phyloP scores from a whole-genome alignment of 257 asterid species.

The Penstemon newberryi region DNA sequence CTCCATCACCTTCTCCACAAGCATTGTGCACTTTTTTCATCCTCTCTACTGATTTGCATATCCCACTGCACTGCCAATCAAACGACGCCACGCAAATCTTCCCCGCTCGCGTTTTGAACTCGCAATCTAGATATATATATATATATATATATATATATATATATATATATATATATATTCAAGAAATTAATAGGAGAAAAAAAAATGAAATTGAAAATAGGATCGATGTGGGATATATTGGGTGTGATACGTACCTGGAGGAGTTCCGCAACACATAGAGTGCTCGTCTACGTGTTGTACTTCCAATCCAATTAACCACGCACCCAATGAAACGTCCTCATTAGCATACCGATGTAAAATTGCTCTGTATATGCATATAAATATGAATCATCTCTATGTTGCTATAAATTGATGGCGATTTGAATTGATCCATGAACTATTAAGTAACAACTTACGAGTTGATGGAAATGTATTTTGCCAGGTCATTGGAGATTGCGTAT shows the following conservation, averaged over 20 bases:
- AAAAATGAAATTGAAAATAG: too few relatives aligned
- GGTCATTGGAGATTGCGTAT: conserved; percentile 73
- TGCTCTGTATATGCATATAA: conserved; percentile 33
- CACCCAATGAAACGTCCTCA: conserved; percentile 73
- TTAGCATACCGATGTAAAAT: conserved; percentile 71
- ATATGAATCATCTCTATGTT: too few relatives aligned
- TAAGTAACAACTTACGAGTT: conserved; percentile 51
- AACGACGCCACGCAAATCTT: conserved; percentile 72
- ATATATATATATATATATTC: not conserved
- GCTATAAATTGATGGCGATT: too few relatives aligned
- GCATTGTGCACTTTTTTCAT: conserved; percentile 61
- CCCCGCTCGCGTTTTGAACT: conserved; percentile 49
- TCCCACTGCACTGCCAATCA: conserved; percentile 85
- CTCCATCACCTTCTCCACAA: conserved; percentile 71
- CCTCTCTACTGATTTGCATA: conserved; percentile 74
- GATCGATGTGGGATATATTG: not conserved
- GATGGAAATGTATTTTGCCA: conserved; percentile 63
- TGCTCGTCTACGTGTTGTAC: conserved; percentile 73
- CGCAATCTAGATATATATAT: conserved; percentile 45
- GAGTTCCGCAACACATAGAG: conserved; percentile 79
- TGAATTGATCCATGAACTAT: not conserved
- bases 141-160: too few relatives aligned
- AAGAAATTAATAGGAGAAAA: not conserved
- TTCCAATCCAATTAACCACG: conserved; percentile 85
- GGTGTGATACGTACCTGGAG: conserved; percentile 48